Evolutionary conservation across 2,329 filamentous ascomycete species (phyloP).

Genomic region (Alternaria triticina): DNA sequence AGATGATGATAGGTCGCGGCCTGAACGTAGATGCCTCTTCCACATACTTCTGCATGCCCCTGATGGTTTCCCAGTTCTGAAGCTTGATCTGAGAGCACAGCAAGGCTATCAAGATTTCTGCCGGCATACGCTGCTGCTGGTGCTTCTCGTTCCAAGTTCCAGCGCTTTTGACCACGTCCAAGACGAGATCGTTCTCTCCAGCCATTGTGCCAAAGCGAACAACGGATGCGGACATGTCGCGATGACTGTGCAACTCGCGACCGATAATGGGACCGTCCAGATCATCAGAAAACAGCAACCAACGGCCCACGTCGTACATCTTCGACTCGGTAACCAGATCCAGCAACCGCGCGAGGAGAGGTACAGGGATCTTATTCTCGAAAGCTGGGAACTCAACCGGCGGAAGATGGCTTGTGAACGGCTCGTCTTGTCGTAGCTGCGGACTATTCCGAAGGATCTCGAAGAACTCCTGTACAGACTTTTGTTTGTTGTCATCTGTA

Average conservation of each 20-base stretch:
- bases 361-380: constrained; percentile 53
- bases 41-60: constrained; percentile 46
- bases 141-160: constrained; percentile 24
- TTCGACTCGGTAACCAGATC: constrained; percentile 57
- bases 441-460: constrained; percentile 30
- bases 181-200: constrained; percentile 50
- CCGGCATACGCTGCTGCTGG: constrained; percentile 37
- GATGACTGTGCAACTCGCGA: constrained; percentile 53
- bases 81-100: constrained; percentile 52
- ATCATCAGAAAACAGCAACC: constrained; percentile 60
- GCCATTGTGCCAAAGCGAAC: constrained; percentile 62
- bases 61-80: constrained; percentile 51
- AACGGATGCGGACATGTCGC: constrained; percentile 59
- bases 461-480: constrained; percentile 53
- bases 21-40: constrained; percentile 31
- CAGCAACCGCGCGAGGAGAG: constrained; percentile 58
- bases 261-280: constrained; percentile 62
- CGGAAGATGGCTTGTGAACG: constrained; percentile 32
- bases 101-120: constrained; percentile 48
- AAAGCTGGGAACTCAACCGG: constrained; percentile 55
- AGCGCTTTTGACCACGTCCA: constrained; percentile 37
- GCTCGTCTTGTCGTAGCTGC: constrained; percentile 23
- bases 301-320: constrained; percentile 58
- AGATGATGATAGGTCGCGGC: constrained; percentile 36
- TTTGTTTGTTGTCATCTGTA: constrained; percentile 53